These are phyloP conservation scores for Rhizopogon vinicolor DNA, from an alignment of 768 basidiomycete genomes.

Conservation along the genomic window DNA sequence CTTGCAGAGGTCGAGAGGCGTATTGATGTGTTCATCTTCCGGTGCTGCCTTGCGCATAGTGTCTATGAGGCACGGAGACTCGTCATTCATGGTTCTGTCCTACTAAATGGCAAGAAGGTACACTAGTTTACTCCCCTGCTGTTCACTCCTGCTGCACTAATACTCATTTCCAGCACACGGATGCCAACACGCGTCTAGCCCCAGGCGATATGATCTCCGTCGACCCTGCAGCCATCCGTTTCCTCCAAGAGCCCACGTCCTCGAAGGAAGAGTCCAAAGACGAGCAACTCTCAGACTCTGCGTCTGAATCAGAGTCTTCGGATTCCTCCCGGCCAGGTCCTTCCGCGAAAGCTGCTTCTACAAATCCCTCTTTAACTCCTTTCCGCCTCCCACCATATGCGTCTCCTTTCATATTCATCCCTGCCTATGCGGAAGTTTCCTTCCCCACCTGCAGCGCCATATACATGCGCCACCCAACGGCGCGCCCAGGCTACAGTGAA, in stretches of 20 bases:
- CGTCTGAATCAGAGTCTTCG: not conserved
- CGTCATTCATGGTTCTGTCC: constrained; percentile 82
- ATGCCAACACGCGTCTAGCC: constrained; percentile 82
- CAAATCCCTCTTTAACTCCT: constrained; percentile 43
- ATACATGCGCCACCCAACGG: constrained; percentile 94
- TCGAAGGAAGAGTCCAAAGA: constrained; percentile 11
- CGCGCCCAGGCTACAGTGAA: constrained; percentile 93
- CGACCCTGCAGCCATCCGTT: constrained; percentile 72
- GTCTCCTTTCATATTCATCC: constrained; percentile 90
- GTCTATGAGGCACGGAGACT: constrained; percentile 87
- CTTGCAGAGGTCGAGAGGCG: constrained; percentile 91
- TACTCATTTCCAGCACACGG: constrained; percentile 52
- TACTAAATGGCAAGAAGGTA: constrained; percentile 88
- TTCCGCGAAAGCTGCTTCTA: not conserved
- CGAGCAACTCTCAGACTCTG: not conserved
- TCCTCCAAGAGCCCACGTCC: constrained; percentile 44
- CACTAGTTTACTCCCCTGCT: constrained; percentile 16
- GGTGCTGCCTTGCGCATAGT: constrained; percentile 82
- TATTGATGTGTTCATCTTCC: constrained; percentile 89
- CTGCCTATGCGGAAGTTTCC: constrained; percentile 82
- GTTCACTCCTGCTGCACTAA: not conserved
- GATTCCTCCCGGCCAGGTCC: not conserved
- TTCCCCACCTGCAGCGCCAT: constrained; percentile 88
- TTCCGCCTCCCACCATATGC: constrained; percentile 88
- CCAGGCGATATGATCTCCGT: constrained; percentile 96